These are phyloP conservation scores for Vitis hybrid DNA, from an alignment of 177 flowering plant species.

Conservation along the genomic window DNA sequence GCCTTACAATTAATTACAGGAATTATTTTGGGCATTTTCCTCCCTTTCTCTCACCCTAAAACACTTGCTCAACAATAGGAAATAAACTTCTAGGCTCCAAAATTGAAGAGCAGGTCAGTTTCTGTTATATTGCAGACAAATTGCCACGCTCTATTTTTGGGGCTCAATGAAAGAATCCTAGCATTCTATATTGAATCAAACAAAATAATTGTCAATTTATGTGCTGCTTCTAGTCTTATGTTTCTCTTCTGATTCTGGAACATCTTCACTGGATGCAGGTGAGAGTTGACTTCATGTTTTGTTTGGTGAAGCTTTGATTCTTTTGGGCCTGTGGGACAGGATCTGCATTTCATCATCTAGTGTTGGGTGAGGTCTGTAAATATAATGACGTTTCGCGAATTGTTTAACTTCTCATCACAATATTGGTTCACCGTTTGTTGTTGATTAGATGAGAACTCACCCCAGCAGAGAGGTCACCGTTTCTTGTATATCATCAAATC, in stretches of 20 bases:
- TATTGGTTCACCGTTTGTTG: conserved; percentile 4
- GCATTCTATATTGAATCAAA: no score
- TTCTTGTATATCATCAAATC: conserved; percentile 8
- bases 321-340: conserved; percentile 5
- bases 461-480: not conserved
- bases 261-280: conserved; percentile 18
- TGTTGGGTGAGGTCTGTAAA: conserved; percentile 14
- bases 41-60: no score
- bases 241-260: not conserved
- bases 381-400: conserved; percentile 3
- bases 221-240: not conserved
- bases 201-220: no score
- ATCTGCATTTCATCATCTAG: conserved; percentile 1
- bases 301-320: not conserved
- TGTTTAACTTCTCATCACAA: conserved; percentile 18
- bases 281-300: conserved; percentile 11
- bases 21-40: no score
- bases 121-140: no score
- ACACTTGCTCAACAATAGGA: no score
- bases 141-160: no score
- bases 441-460: conserved; percentile 14
- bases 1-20: no score
- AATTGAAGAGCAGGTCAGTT: no score
- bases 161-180: no score
- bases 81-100: no score